phyloP scores from a whole-genome alignment of 331 rosid species.

The Quercus phellos region DNA sequence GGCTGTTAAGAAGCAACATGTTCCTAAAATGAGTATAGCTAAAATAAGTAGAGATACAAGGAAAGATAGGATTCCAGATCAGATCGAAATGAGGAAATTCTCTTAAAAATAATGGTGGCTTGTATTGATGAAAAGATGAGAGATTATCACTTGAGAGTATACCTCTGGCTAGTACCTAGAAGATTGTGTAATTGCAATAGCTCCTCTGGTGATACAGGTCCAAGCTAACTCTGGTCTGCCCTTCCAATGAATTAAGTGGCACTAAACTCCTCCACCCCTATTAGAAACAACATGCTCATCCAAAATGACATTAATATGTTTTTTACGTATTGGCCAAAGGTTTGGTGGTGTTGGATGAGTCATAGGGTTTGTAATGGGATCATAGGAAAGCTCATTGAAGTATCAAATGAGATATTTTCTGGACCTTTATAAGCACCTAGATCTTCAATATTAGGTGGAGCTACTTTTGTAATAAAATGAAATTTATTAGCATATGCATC shows the following conservation, averaged over 20 bases:
- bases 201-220: too few relatives aligned
- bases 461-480: neutral
- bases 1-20: too few relatives aligned
- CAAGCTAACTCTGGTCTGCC: neutral
- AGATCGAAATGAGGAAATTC: too few relatives aligned
- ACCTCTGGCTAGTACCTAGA: too few relatives aligned
- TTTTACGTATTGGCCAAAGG: neutral
- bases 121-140: too few relatives aligned
- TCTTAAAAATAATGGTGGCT: too few relatives aligned
- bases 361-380: neutral
- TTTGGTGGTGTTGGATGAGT: neutral
- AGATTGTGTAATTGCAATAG: too few relatives aligned
- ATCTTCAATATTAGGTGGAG: neutral
- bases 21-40: too few relatives aligned
- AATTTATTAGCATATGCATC: neutral
- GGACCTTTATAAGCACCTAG: neutral
- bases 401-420: neutral
- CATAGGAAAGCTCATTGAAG: neutral
- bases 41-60: too few relatives aligned
- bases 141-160: neutral
- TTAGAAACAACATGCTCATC: neutral
- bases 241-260: neutral
- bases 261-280: neutral
- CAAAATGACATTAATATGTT: neutral
- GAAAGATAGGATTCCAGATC: too few relatives aligned